Percentiles rank a stretch among this genome's conserved stretches.
These are phyloP conservation scores for Cytospora leucostoma DNA, from an alignment of 2,329 filamentous ascomycete genomes.

Conservation along the genomic window DNA sequence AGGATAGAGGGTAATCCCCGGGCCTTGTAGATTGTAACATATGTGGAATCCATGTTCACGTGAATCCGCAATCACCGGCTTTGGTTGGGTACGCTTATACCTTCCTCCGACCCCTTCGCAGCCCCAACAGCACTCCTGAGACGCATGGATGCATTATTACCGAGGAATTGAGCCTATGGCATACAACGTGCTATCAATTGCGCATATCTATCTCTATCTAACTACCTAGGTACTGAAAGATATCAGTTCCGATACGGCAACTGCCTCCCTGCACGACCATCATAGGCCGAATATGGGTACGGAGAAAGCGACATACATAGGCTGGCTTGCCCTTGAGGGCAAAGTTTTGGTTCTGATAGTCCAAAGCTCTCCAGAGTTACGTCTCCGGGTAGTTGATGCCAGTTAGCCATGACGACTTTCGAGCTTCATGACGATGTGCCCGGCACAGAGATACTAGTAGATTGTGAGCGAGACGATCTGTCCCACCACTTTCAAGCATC, in stretches of 20 bases:
- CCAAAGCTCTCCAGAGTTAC: neutral
- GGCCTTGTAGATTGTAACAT: no score
- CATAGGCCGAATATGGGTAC: no score
- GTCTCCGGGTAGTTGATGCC: neutral
- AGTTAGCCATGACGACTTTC: neutral
- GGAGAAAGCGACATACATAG: no score
- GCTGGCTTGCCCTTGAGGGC: no score
- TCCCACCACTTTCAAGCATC: neutral
- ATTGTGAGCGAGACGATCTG: constrained; percentile 2
- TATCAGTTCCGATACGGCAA: neutral
- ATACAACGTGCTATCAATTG: neutral
- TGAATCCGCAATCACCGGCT: neutral
- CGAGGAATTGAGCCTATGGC: neutral
- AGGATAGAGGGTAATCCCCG: no score
- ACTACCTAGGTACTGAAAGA: neutral
- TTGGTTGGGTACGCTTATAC: neutral
- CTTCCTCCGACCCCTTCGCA: neutral
- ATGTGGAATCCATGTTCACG: neutral
- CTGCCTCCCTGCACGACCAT: no score
- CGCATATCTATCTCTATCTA: neutral
- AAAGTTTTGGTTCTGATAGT: neutral
- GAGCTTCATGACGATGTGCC: neutral
- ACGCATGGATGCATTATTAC: neutral
- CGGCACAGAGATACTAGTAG: constrained; percentile 20
- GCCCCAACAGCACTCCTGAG: neutral